Percentiles rank a stretch among this genome's conserved stretches.
Evolutionary conservation across 2,329 filamentous ascomycete species (phyloP).

Genomic region (Colletotrichum spaethianum): DNA sequence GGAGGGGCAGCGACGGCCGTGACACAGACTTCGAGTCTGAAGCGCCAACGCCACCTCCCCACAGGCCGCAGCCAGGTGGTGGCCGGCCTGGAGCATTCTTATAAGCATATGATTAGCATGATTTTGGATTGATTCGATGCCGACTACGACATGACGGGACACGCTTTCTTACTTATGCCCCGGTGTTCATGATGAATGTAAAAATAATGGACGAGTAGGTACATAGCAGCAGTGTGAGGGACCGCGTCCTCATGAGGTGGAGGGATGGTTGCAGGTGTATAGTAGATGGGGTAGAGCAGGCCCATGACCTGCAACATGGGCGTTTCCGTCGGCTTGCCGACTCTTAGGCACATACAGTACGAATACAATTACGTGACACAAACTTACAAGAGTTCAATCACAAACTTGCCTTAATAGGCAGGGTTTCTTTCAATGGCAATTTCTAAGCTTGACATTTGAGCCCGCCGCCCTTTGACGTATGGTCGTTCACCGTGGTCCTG

Average conservation of each 20-base stretch:
- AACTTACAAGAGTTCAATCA: not conserved
- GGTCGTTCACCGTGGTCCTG: not conserved
- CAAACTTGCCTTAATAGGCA: not conserved
- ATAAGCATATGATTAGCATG: constrained; percentile 38
- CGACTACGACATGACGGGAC: constrained; percentile 16
- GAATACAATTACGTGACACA: constrained; percentile 32
- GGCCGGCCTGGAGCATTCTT: constrained; percentile 29
- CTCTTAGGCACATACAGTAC: constrained; percentile 22
- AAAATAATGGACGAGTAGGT: constrained; percentile 38
- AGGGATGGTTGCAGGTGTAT: constrained; percentile 22
- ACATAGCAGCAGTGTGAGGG: constrained; percentile 18
- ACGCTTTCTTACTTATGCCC: constrained; percentile 18
- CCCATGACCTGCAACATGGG: constrained; percentile 17
- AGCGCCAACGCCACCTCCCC: constrained; percentile 37
- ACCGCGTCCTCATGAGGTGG: not conserved
- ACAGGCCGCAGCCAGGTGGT: constrained; percentile 31
- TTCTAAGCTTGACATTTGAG: not conserved
- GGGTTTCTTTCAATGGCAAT: not conserved
- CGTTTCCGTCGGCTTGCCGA: constrained; percentile 18
- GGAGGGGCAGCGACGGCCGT: constrained; percentile 48
- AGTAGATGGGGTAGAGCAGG: constrained; percentile 23
- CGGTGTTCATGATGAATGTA: constrained; percentile 34
- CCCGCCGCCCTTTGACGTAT: not conserved
- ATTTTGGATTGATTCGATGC: constrained; percentile 39
- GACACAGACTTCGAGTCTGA: constrained; percentile 37